Conservation (phyloP, 2,329 filamentous ascomycete genomes). For the Niveomyces coronatus region DNA sequence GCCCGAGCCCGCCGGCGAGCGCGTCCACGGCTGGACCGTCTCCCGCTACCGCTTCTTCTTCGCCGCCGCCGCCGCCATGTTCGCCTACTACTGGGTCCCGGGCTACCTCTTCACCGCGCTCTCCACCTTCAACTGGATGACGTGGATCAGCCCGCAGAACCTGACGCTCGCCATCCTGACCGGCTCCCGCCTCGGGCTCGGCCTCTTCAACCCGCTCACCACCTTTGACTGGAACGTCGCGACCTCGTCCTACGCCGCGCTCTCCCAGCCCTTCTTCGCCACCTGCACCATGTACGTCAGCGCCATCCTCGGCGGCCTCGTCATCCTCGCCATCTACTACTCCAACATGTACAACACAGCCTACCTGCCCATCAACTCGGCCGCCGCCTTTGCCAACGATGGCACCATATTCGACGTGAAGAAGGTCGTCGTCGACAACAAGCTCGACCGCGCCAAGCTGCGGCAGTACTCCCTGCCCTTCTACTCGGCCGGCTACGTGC, state of each 20-base stretch:
- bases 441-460: constrained; percentile 27
- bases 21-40: constrained; percentile 26
- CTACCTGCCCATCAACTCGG: constrained; percentile 36
- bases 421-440: constrained; percentile 27
- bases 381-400: constrained; percentile 31
- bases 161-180: constrained; percentile 28
- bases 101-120: constrained; percentile 38
- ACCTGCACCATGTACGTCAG: constrained; percentile 27
- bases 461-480: constrained; percentile 34
- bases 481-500: constrained; percentile 31
- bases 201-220: constrained; percentile 25
- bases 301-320: constrained; percentile 23
- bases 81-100: constrained; percentile 44
- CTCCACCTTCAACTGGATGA: constrained; percentile 42
- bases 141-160: constrained; percentile 41
- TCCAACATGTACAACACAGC: constrained; percentile 32
- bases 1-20: constrained; percentile 20
- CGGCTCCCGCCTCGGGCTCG: constrained; percentile 31
- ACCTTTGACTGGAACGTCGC: constrained; percentile 32
- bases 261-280: constrained; percentile 29
- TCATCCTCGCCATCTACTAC: constrained; percentile 33
- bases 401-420: constrained; percentile 26
- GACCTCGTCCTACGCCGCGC: constrained; percentile 27
- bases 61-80: constrained; percentile 32
- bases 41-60: constrained; percentile 37